Percentiles rank a stretch among this genome's conserved stretches.
These are phyloP conservation scores for Phytopythium helicoides DNA, from an alignment of 352 stramenopile genomes.

Conservation along the genomic window DNA sequence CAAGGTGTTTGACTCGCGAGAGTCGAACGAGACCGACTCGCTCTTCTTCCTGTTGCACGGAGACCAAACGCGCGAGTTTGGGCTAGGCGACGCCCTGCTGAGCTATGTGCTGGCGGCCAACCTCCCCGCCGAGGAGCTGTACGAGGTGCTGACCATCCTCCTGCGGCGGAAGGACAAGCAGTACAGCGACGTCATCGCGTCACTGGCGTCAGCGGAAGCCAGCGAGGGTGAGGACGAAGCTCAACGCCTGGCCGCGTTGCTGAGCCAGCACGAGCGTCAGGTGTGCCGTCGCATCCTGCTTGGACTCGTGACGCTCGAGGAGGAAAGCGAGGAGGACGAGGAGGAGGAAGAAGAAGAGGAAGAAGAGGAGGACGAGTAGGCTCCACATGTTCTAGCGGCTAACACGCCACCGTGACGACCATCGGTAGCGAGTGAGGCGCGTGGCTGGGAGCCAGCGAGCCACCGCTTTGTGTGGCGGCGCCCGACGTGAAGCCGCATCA, in stretches of 20 bases:
- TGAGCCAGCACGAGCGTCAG: slow-evolving; percentile 48
- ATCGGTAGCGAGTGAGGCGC: too few species aligned
- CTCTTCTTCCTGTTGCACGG: slow-evolving; percentile 58
- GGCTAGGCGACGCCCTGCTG: slow-evolving; percentile 58
- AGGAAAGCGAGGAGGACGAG: slow-evolving; percentile 38
- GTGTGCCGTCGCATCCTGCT: slow-evolving; percentile 62
- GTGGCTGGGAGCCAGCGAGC: too few species aligned
- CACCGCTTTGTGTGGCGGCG: too few species aligned
- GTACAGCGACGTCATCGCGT: slow-evolving; percentile 47
- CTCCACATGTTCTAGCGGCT: too few species aligned
- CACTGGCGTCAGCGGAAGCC: neutral
- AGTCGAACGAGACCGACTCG: slow-evolving; percentile 13
- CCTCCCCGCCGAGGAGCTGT: slow-evolving; percentile 53
- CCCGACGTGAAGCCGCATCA: too few species aligned
- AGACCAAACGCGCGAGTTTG: slow-evolving; percentile 50
- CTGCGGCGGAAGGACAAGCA: slow-evolving; percentile 64
- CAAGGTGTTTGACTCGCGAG: slow-evolving; percentile 31
- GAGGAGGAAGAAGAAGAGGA: too few species aligned
- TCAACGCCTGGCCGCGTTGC: slow-evolving; percentile 18
- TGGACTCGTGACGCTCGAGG: slow-evolving; percentile 57
- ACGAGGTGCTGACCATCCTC: slow-evolving; percentile 60
- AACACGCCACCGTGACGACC: too few species aligned
- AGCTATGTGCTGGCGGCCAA: slow-evolving; percentile 56
- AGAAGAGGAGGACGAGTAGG: slow-evolving; percentile 2
- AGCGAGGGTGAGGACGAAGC: slow-evolving; percentile 1